phyloP scores from a whole-genome alignment of 805 yeast genomes.

The Saccharomycopsis schoenii region DNA sequence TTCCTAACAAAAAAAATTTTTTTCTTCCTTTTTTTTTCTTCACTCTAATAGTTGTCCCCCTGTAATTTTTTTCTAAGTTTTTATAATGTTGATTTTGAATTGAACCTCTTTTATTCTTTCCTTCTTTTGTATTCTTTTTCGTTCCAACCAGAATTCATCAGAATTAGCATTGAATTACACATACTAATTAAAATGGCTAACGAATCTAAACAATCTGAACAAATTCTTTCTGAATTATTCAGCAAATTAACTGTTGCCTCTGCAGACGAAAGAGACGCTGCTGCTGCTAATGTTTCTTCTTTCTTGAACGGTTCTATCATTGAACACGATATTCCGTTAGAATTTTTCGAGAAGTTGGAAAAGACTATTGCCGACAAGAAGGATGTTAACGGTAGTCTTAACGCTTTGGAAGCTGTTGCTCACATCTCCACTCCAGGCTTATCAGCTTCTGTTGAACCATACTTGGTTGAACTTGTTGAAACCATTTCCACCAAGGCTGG shows the following conservation, averaged over 20 bases:
- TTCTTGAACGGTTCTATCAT: constrained; percentile 94
- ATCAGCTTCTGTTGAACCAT: constrained; percentile 94
- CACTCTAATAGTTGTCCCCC: too few species aligned
- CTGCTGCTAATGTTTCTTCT: constrained; percentile 83
- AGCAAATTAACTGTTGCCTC: constrained; percentile 84
- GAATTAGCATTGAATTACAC: neutral
- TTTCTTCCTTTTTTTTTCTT: neutral
- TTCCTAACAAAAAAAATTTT: neutral
- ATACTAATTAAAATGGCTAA: constrained; percentile 14
- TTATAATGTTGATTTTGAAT: neutral
- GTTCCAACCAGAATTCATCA: neutral
- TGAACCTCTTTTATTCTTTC: neutral
- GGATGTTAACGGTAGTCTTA: constrained; percentile 49
- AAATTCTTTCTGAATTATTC: constrained; percentile 90
- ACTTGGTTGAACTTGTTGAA: constrained; percentile 66
- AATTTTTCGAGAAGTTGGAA: constrained; percentile 70
- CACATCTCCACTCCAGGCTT: constrained; percentile 80
- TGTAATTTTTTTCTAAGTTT: too few species aligned
- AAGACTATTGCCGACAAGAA: constrained; percentile 76
- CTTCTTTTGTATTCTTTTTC: neutral
- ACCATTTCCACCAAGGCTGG: constrained; percentile 72
- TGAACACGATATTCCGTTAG: constrained; percentile 95
- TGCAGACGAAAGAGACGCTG: constrained; percentile 70
- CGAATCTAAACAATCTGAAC: constrained; percentile 35
- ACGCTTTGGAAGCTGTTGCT: constrained; percentile 73